Evolutionary conservation across 2,329 filamentous ascomycete species (phyloP).

Genomic region (Cladophialophora yegresii): DNA sequence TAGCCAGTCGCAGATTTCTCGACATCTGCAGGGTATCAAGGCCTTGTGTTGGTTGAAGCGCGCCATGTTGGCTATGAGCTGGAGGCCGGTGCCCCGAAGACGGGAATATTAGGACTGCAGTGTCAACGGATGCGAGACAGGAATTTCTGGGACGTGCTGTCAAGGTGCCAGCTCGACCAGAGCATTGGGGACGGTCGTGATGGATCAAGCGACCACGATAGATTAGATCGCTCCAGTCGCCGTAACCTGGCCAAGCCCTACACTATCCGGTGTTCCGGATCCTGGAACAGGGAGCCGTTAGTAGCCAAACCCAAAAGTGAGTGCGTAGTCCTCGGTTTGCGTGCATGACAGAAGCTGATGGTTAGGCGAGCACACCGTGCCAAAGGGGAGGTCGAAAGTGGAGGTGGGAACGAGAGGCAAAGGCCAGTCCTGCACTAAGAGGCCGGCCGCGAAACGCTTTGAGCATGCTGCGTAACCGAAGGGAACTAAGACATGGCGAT

Average conservation of each 20-base stretch:
- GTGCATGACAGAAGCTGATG: neutral
- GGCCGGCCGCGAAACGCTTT: neutral
- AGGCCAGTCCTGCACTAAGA: neutral
- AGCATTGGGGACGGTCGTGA: neutral
- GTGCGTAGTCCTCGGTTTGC: conserved; percentile 3
- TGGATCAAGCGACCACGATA: neutral
- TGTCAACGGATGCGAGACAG: neutral
- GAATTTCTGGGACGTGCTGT: neutral
- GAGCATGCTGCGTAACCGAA: conserved; percentile 13
- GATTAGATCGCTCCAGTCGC: conserved; percentile 2
- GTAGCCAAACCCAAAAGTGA: conserved; percentile 11
- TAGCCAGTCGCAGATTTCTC: conserved; percentile 23
- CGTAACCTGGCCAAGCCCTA: neutral
- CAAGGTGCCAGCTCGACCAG: neutral
- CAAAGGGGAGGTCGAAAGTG: neutral
- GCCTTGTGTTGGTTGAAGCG: neutral
- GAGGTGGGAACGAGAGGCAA: neutral
- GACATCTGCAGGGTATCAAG: conserved; percentile 11
- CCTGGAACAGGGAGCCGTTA: conserved; percentile 1
- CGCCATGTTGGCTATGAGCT: neutral
- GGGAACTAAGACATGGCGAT: conserved; percentile 8
- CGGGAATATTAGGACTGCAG: neutral
- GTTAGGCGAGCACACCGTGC: neutral
- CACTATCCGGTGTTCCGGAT: conserved; percentile 1
- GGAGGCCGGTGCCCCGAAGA: neutral